Evolutionary conservation across 768 basidiomycete species (phyloP).

Genomic region (Leccinum disarticulatum): DNA sequence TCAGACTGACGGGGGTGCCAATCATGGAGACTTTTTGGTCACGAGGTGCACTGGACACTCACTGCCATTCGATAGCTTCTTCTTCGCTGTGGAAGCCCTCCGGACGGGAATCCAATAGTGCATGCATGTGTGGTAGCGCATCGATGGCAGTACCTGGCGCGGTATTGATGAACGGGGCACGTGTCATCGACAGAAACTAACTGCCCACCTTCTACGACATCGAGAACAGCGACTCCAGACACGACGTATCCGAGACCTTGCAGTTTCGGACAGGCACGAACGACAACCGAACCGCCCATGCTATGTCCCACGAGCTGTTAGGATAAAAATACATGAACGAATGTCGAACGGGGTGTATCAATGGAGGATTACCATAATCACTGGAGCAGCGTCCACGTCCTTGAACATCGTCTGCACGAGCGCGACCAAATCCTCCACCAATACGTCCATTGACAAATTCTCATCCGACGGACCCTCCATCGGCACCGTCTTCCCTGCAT

Average conservation of each 20-base stretch:
- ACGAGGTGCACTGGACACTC: slow-evolving; percentile 34
- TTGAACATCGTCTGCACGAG: slow-evolving; percentile 72
- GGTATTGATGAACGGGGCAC: neutral
- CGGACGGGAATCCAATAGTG: slow-evolving; percentile 80
- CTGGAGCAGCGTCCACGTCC: slow-evolving; percentile 59
- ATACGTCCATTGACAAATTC: slow-evolving; percentile 63
- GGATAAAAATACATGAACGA: neutral
- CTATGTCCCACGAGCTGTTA: slow-evolving; percentile 86
- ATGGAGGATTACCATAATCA: slow-evolving; percentile 55
- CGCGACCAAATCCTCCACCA: slow-evolving; percentile 72
- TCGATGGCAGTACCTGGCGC: slow-evolving; percentile 79
- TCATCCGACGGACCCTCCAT: slow-evolving; percentile 24
- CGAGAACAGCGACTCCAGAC: slow-evolving; percentile 76
- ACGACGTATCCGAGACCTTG: slow-evolving; percentile 69
- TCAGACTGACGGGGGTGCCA: slow-evolving; percentile 50
- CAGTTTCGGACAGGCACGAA: slow-evolving; percentile 65
- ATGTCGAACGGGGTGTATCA: neutral
- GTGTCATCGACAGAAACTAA: too few relatives aligned
- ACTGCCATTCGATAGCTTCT: slow-evolving; percentile 97
- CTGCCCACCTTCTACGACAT: slow-evolving; percentile 83
- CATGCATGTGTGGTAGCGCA: slow-evolving; percentile 90
- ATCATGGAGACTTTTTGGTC: neutral
- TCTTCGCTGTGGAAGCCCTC: slow-evolving; percentile 81
- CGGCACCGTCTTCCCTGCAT: slow-evolving; percentile 27
- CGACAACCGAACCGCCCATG: slow-evolving; percentile 92